Base-by-base conservation (phyloP, 78 protist genomes). In the Cavenderia fasciculata region DNA sequence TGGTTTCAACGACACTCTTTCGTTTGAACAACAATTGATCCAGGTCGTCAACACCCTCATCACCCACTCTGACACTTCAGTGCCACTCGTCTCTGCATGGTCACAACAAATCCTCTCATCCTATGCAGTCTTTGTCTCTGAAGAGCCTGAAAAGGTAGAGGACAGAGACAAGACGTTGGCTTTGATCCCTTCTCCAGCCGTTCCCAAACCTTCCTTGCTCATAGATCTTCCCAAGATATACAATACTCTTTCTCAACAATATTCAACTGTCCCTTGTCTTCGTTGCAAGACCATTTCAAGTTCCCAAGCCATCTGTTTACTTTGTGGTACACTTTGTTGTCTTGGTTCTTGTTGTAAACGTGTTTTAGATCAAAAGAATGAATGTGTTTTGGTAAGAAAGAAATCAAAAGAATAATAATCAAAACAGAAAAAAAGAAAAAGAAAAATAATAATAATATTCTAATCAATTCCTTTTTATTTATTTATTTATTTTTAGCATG, bases 241-340 rank as follows among this genome's bases (percentile, higher is more conserved):
- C 38, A 68, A 41, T 44, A 29, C 75, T 43, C 59, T 82, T 4
- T 61, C 90, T 23, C 90, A 82, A 82, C 46, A 82, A 4, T 82
- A 68, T 31, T 49, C 90, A 25, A 34, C 78, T 6, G 40, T 82
- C 29, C 90, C 90, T 43, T 82, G 90, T 44, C 31, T 69, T 14
- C 90, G 68, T 68, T 82, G 90, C 29, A 82, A 82, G 63, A 82
- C 90, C 23, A 68, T 82, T n/a, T 82, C 90, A 40, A 82, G 36
- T 43, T 38, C 63, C 0, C 90, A 82, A 68, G 90, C 90, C 19
- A 57, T 82, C 54, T 82, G 90, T 82, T 44, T 82, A 5, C 57
- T 82, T 43, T 82, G 90, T 82, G 90, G 90, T 31, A 82, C 90
- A 34, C 61, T 82, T 19, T 82, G 90, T 56, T 82, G 90, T 56